phyloP scores from a whole-genome alignment of 1,139 yeast species.

The Geotrichum citri-aurantii region DNA sequence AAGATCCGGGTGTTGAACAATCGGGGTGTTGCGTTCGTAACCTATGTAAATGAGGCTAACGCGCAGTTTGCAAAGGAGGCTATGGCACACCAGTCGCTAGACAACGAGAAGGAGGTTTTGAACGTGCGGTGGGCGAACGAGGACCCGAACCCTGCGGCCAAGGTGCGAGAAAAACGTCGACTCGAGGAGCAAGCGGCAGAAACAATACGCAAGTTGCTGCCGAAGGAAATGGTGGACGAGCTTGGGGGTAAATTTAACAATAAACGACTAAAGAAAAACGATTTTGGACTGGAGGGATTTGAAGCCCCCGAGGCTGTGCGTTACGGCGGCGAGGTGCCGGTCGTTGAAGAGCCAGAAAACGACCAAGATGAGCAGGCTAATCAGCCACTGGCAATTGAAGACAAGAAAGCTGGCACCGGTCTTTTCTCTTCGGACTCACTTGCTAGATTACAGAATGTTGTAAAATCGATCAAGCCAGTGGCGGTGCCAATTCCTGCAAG shows the following conservation, averaged over 20 bases:
- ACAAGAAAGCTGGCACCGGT: background rate
- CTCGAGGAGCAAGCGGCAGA: conserved; percentile 40
- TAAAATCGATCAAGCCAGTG: background rate
- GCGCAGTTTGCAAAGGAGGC: conserved; percentile 97
- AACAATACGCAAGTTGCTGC: conserved; percentile 35
- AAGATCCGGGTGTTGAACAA: conserved; percentile 53
- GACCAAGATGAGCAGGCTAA: background rate
- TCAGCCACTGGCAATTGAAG: background rate
- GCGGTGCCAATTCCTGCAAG: background rate
- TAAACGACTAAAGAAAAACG: conserved; percentile 2
- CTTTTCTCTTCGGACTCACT: conserved; percentile 8
- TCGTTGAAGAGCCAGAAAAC: background rate
- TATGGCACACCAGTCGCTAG: conserved; percentile 74
- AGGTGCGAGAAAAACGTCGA: conserved; percentile 42
- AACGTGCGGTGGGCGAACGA: conserved; percentile 85
- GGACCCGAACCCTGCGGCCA: conserved; percentile 74
- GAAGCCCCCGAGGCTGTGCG: conserved; percentile 26
- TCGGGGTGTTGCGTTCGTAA: conserved; percentile 75
- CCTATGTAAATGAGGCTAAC: conserved; percentile 57
- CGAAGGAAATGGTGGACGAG: conserved; percentile 29
- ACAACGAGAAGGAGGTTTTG: conserved; percentile 53
- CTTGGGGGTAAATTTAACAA: conserved; percentile 23
- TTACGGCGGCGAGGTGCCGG: conserved; percentile 19
- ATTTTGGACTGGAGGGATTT: conserved; percentile 25
- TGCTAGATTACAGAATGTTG: background rate